Conservation (phyloP, 345 rosid genomes). For the Camelina hispida region DNA sequence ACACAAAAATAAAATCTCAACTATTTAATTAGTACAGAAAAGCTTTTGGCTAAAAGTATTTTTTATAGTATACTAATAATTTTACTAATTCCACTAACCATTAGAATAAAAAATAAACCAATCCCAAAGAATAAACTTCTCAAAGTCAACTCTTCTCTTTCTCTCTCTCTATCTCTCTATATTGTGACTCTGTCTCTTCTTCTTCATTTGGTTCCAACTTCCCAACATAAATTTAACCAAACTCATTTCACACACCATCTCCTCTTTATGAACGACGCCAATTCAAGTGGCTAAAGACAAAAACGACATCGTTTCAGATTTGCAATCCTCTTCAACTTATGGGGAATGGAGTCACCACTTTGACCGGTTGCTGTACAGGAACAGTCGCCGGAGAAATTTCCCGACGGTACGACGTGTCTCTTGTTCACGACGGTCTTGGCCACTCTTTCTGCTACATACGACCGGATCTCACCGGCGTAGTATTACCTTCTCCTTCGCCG, state of each 20-base stretch:
- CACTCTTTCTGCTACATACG: conserved; percentile 87
- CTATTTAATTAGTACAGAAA: conserved; percentile 10
- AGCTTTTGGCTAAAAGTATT: conserved; percentile 18
- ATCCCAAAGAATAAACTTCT: conserved; percentile 33
- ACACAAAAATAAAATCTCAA: not conserved
- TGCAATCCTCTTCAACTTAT: conserved; percentile 36
- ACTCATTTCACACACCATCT: conserved; percentile 22
- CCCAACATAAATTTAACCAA: conserved; percentile 29
- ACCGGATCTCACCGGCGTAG: conserved; percentile 51
- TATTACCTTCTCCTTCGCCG: conserved; percentile 45
- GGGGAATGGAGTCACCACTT: conserved; percentile 73
- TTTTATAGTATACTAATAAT: not conserved
- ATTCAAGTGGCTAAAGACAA: not conserved
- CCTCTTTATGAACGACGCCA: conserved; percentile 25
- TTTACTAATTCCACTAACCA: conserved; percentile 47
- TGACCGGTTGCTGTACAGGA: conserved; percentile 64
- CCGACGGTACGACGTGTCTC: conserved; percentile 59
- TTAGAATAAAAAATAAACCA: conserved; percentile 38
- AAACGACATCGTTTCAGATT: conserved; percentile 5
- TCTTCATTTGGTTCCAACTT: conserved; percentile 26
- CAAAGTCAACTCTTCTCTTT: conserved; percentile 53
- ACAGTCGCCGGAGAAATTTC: conserved; percentile 59
- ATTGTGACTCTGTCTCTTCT: conserved; percentile 16
- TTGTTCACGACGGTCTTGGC: conserved; percentile 66
- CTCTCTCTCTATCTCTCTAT: not conserved